Evolutionary conservation across 257 asterid genomes (phyloP).

Genomic region (Nicotiana knightiana): DNA sequence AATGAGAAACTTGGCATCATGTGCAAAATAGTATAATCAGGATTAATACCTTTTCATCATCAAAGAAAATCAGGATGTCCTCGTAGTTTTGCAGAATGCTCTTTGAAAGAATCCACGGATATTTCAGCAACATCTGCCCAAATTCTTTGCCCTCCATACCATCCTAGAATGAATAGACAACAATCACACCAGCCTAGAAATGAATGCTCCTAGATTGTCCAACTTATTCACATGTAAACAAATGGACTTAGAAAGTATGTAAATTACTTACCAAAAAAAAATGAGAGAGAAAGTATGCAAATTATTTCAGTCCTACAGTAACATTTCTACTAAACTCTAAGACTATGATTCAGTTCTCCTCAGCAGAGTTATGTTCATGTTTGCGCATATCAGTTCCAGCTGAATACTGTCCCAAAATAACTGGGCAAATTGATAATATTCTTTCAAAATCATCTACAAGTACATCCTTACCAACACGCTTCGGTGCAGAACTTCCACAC

Average conservation of each 20-base stretch:
- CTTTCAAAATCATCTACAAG: slow-evolving; percentile 3
- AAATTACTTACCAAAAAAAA: too few relatives aligned
- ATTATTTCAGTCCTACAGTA: not conserved
- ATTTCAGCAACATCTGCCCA: slow-evolving; percentile 68
- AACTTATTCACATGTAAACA: not conserved
- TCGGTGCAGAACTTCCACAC: not conserved
- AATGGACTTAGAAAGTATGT: not conserved
- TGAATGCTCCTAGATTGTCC: slow-evolving; percentile 4
- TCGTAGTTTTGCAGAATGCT: slow-evolving; percentile 60
- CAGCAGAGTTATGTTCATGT: not conserved
- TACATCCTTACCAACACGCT: not conserved
- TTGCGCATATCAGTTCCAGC: not conserved
- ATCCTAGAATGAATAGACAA: slow-evolving; percentile 38
- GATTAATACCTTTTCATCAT: slow-evolving; percentile 59
- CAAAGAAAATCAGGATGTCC: slow-evolving; percentile 50
- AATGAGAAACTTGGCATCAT: slow-evolving; percentile 1
- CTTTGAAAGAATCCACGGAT: slow-evolving; percentile 90
- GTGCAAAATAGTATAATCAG: not conserved
- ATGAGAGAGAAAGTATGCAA: not conserved
- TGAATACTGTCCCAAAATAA: not conserved
- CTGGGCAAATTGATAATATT: not conserved
- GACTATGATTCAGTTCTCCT: not conserved
- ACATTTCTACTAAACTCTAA: not conserved
- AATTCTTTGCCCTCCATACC: slow-evolving; percentile 37
- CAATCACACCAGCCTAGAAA: not conserved